Evolutionary conservation across 73 alveolate species (phyloP).

Genomic region (Tetrahymena malaccensis): DNA sequence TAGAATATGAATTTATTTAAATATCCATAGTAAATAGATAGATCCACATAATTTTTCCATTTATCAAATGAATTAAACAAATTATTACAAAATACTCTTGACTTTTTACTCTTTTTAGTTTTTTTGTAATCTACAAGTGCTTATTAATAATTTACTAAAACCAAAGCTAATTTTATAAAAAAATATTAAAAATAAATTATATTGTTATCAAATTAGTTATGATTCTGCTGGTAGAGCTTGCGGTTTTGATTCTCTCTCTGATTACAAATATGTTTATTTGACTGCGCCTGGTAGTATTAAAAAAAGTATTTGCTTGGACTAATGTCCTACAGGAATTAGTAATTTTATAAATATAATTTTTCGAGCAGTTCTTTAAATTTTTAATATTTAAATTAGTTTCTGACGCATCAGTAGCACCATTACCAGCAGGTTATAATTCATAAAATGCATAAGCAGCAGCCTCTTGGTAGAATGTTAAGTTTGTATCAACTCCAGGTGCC

Average conservation of each 20-base stretch:
- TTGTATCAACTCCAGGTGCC: not conserved
- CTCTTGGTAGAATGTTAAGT: not conserved
- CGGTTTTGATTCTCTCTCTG: conserved; percentile 36
- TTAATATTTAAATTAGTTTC: not conserved
- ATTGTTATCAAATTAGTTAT: conserved; percentile 28
- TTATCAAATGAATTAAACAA: too few relatives aligned
- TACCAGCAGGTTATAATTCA: not conserved
- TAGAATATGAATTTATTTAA: too few relatives aligned
- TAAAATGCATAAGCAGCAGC: not conserved
- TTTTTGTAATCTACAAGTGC: not conserved
- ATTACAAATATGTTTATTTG: conserved; percentile 15
- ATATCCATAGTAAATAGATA: too few relatives aligned
- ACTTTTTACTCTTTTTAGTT: too few relatives aligned
- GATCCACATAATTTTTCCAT: too few relatives aligned
- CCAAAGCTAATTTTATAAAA: not conserved
- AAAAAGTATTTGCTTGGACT: not conserved
- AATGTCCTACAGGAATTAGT: not conserved
- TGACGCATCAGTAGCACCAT: not conserved
- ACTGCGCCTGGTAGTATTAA: not conserved
- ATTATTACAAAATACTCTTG: too few relatives aligned
- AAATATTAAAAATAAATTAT: not conserved
- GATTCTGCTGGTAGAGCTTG: conserved; percentile 58
- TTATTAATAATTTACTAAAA: not conserved
- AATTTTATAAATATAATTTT: not conserved
- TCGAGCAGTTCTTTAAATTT: too few relatives aligned